These are phyloP conservation scores for Fusarium humuli DNA, from an alignment of 2,329 filamentous ascomycete species.

Conservation along the genomic window DNA sequence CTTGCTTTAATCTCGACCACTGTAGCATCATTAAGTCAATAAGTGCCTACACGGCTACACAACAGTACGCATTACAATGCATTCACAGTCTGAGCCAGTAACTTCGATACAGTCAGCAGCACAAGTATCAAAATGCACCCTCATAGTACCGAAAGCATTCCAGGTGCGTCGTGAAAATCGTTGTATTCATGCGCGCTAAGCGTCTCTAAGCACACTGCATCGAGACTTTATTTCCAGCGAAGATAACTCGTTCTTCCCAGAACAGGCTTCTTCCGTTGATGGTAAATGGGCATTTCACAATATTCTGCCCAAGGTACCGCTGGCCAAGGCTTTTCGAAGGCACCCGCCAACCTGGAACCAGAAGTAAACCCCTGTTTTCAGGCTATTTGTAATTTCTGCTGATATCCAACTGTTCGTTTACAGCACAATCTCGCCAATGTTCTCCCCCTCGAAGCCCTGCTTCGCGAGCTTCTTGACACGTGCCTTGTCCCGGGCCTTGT, in stretches of 20 bases:
- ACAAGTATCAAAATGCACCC: neutral
- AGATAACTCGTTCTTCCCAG: conserved; percentile 8
- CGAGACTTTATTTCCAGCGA: conserved; percentile 14
- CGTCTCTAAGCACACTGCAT: conserved; percentile 27
- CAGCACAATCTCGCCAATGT: conserved; percentile 78
- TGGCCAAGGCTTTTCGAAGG: conserved; percentile 36
- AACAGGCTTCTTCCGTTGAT: conserved; percentile 13
- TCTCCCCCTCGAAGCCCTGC: conserved; percentile 90
- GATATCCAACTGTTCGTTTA: conserved; percentile 49
- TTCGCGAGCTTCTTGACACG: conserved; percentile 77
- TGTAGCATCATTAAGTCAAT: neutral
- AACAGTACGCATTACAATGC: neutral
- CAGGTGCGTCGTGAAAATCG: conserved; percentile 11
- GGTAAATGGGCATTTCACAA: conserved; percentile 68
- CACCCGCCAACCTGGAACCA: conserved; percentile 5
- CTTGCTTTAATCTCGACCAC: neutral
- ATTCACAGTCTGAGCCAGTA: neutral
- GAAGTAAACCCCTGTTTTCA: conserved; percentile 8
- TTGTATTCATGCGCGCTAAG: conserved; percentile 38
- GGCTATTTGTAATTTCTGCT: conserved; percentile 11
- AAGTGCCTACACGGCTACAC: neutral
- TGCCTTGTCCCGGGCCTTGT: conserved; percentile 79
- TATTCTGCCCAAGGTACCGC: conserved; percentile 64
- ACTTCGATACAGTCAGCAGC: neutral
- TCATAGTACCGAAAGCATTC: neutral